Conservation (phyloP, 208 protist genomes). For the Acanthamoeba healyi region DNA sequence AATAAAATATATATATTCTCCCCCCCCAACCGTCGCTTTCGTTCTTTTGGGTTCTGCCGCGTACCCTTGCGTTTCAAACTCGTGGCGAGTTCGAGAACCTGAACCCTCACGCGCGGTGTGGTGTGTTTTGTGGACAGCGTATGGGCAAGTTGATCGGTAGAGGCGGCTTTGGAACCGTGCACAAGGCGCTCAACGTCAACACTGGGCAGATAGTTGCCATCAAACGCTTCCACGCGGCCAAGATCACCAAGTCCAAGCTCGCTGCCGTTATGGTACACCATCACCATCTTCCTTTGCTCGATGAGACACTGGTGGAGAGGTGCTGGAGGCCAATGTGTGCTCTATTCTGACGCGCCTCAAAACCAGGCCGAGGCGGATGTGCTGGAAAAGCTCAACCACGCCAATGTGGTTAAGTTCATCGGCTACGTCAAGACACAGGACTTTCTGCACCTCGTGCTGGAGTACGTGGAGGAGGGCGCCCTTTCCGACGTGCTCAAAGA, state of each 20-base stretch:
- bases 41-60: not conserved
- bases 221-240: constrained; percentile 85
- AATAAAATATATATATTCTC: not conserved
- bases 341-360: too few relatives aligned
- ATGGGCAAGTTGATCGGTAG: constrained; percentile 83
- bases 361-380: constrained; percentile 89
- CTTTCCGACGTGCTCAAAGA: constrained; percentile 92
- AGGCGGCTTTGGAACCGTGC: constrained; percentile 89
- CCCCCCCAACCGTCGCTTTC: not conserved
- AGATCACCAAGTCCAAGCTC: constrained; percentile 82
- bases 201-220: constrained; percentile 90
- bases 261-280: constrained; percentile 73
- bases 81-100: too few relatives aligned
- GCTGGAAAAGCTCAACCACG: constrained; percentile 90
- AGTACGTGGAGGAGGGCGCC: constrained; percentile 94
- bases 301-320: too few relatives aligned
- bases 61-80: too few relatives aligned
- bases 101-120: not conserved
- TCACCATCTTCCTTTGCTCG: not conserved
- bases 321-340: too few relatives aligned
- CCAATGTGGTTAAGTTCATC: constrained; percentile 93
- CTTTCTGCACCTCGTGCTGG: constrained; percentile 92
- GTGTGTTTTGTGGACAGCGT: not conserved
- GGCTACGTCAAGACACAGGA: constrained; percentile 86
- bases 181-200: constrained; percentile 86